Conservation (phyloP, 2,329 filamentous ascomycete genomes). For the Venturia asperata region DNA sequence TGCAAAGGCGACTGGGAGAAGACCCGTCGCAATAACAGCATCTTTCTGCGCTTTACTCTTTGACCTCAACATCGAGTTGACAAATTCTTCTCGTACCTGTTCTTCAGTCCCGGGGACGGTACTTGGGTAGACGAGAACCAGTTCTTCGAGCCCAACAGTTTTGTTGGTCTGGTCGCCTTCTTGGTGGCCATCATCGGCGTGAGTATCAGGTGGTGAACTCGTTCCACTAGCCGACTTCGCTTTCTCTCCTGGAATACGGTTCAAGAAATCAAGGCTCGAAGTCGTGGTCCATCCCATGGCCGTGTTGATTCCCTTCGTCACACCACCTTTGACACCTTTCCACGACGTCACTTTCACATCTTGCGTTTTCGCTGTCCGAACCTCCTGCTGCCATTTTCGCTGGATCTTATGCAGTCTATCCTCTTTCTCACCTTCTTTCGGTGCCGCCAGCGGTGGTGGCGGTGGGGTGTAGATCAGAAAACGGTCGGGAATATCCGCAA, state of each 20-base stretch:
- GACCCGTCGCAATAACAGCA: constrained; percentile 37
- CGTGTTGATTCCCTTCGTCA: constrained; percentile 35
- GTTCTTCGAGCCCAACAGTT: constrained; percentile 35
- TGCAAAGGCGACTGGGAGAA: constrained; percentile 33
- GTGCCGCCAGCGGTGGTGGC: constrained; percentile 36
- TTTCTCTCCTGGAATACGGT: constrained; percentile 30
- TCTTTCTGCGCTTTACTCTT: constrained; percentile 38
- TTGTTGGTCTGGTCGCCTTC: constrained; percentile 30
- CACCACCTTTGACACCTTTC: constrained; percentile 38
- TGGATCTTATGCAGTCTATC: constrained; percentile 37
- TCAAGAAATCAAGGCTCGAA: constrained; percentile 40
- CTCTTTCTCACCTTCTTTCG: constrained; percentile 38
- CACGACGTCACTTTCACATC: constrained; percentile 36
- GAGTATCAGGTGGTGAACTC: constrained; percentile 21
- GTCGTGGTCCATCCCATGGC: constrained; percentile 37
- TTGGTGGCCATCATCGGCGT: constrained; percentile 29
- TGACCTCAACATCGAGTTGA: constrained; percentile 36
- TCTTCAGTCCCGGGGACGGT: constrained; percentile 27
- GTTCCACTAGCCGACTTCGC: constrained; percentile 1
- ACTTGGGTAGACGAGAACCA: constrained; percentile 37
- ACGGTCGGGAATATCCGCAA: constrained; percentile 30
- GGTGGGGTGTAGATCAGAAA: constrained; percentile 43
- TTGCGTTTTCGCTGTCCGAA: constrained; percentile 37
- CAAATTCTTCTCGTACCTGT: constrained; percentile 36
- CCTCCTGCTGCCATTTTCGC: constrained; percentile 41